Percentiles rank a stretch among this genome's conserved stretches.
phyloP scores from a whole-genome alignment of 78 protist genomes.

The Cavenderia fasciculata region DNA sequence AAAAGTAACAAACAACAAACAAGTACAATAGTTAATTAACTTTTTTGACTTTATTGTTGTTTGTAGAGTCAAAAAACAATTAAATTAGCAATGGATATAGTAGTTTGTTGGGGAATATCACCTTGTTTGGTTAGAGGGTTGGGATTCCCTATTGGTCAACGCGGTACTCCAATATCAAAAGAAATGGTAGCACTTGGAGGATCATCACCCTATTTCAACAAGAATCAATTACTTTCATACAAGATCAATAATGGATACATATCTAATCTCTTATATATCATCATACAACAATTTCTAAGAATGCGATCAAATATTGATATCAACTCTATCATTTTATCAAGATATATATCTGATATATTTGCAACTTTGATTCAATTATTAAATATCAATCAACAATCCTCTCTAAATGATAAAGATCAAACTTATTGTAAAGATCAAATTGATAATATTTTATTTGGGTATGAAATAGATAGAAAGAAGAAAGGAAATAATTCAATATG shows the following conservation, averaged over 20 bases:
- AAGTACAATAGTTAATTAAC: neutral
- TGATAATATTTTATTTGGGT: slow-evolving; percentile 26
- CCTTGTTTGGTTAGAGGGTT: slow-evolving; percentile 20
- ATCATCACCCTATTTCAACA: too few species aligned
- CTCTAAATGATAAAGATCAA: neutral
- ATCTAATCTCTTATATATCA: neutral
- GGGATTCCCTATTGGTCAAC: slow-evolving; percentile 43
- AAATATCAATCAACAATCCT: neutral
- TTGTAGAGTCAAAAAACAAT: slow-evolving; percentile 43
- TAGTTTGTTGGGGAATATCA: slow-evolving; percentile 48
- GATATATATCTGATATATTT: slow-evolving; percentile 61
- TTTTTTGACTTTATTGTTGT: neutral
- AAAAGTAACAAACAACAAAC: neutral
- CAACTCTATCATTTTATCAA: slow-evolving; percentile 16
- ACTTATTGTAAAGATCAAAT: slow-evolving; percentile 1
- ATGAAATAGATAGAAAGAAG: too few species aligned
- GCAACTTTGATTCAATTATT: slow-evolving; percentile 28
- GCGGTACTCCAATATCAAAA: slow-evolving; percentile 10
- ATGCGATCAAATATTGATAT: slow-evolving; percentile 21
- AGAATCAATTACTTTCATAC: too few species aligned
- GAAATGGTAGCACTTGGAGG: neutral
- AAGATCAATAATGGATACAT: neutral
- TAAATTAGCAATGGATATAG: slow-evolving; percentile 39
- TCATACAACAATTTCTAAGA: neutral
- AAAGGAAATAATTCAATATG: too few species aligned